Evolutionary conservation across 768 basidiomycete species (phyloP).

Genomic region (Amanita jacksonii): DNA sequence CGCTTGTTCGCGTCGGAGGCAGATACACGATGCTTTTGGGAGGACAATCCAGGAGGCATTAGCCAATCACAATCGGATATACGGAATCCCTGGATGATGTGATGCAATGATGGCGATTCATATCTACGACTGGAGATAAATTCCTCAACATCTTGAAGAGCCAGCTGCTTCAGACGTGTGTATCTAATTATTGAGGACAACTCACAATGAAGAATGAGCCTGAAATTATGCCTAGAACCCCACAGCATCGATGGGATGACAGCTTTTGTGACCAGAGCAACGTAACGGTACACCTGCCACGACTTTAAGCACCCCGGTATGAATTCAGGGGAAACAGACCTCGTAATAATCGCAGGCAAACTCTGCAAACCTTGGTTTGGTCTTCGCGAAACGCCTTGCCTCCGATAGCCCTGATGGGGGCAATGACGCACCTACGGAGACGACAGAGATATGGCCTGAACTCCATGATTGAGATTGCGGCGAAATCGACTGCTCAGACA

Average conservation of each 20-base stretch:
- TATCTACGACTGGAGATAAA: conserved; percentile 72
- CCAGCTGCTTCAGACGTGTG: neutral
- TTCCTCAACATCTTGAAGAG: conserved; percentile 50
- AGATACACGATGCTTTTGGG: conserved; percentile 38
- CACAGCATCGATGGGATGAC: conserved; percentile 73
- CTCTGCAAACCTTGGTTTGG: conserved; percentile 73
- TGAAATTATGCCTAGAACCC: conserved; percentile 63
- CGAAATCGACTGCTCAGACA: conserved; percentile 58
- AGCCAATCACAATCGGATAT: conserved; percentile 78
- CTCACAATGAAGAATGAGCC: conserved; percentile 48
- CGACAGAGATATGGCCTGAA: conserved; percentile 35
- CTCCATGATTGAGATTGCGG: conserved; percentile 42
- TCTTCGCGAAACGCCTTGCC: conserved; percentile 25
- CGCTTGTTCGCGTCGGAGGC: conserved; percentile 68
- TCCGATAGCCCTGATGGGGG: conserved; percentile 18
- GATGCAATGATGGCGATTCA: conserved; percentile 72
- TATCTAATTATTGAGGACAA: conserved; percentile 1
- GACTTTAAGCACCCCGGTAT: neutral
- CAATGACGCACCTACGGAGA: conserved; percentile 42
- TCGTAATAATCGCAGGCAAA: conserved; percentile 59
- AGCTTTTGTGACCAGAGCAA: conserved; percentile 46
- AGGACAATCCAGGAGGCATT: conserved; percentile 29
- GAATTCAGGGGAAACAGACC: conserved; percentile 26
- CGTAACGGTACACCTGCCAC: conserved; percentile 61
- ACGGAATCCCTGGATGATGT: conserved; percentile 66